Conservation (phyloP, 148 eudicot species). For the Nepenthes mirabilis region DNA sequence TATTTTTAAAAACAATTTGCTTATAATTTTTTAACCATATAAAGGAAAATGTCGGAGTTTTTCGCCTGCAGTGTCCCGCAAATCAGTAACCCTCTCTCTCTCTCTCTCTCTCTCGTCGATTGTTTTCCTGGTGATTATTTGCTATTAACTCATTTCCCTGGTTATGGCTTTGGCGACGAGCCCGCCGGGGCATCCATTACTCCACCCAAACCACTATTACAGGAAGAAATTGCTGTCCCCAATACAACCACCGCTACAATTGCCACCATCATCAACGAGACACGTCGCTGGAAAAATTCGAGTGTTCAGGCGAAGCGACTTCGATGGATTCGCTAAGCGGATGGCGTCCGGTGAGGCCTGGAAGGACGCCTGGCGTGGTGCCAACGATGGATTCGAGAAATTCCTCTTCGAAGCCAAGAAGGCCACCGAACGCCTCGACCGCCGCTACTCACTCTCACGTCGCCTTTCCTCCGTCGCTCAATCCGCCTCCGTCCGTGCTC, state of each 20-base stretch:
- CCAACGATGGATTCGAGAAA: constrained; percentile 76
- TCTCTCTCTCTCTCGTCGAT: no score
- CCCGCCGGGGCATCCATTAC: constrained; percentile 33
- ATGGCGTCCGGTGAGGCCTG: constrained; percentile 62
- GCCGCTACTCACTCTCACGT: constrained; percentile 48
- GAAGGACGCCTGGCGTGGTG: constrained; percentile 60
- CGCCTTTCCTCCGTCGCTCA: constrained; percentile 35
- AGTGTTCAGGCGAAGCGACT: constrained; percentile 58
- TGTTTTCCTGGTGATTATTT: no score
- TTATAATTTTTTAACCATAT: no score
- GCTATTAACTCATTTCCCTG: no score
- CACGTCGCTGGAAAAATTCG: not conserved
- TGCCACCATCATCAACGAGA: constrained; percentile 3
- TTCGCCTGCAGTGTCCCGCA: no score
- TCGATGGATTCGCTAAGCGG: constrained; percentile 61
- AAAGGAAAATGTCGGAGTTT: no score
- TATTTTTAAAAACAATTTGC: no score
- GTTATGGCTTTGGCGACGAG: constrained; percentile 24
- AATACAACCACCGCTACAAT: constrained; percentile 3
- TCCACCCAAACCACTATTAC: constrained; percentile 1
- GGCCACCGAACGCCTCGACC: constrained; percentile 73
- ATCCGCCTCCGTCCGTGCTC: constrained; percentile 51
- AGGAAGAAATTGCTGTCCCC: not conserved
- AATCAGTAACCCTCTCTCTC: no score
- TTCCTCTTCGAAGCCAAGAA: constrained; percentile 61